Evolutionary conservation across 2,329 filamentous ascomycete species (phyloP).

Genomic region (Paradendryphiella salina): DNA sequence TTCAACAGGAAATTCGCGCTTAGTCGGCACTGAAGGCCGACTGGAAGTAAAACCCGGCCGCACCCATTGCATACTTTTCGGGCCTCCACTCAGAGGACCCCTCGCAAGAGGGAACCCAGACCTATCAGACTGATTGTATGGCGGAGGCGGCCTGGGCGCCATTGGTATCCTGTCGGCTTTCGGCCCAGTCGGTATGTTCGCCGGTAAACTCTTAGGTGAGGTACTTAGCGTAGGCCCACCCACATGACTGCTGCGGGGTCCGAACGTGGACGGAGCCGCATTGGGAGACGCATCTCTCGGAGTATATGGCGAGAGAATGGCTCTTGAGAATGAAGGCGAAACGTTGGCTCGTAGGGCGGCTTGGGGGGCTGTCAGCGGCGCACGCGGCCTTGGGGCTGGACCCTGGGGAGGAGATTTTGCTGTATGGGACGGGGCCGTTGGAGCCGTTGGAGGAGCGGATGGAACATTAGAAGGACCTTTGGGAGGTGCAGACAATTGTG

Average conservation of each 20-base stretch:
- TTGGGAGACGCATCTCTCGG: slow-evolving; percentile 36
- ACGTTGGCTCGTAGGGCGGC: slow-evolving; percentile 36
- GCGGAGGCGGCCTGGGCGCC: slow-evolving; percentile 35
- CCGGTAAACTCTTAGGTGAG: slow-evolving; percentile 42
- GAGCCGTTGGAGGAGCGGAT: slow-evolving; percentile 10
- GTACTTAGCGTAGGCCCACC: slow-evolving; percentile 34
- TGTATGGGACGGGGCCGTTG: slow-evolving; percentile 12
- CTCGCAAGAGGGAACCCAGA: slow-evolving; percentile 34
- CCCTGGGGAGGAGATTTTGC: slow-evolving; percentile 39
- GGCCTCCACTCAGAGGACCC: slow-evolving; percentile 39
- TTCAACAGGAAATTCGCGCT: slow-evolving; percentile 51
- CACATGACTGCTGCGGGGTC: slow-evolving; percentile 28
- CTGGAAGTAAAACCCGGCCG: slow-evolving; percentile 46
- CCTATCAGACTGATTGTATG: slow-evolving; percentile 38
- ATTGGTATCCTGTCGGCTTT: slow-evolving; percentile 44
- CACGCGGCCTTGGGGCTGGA: slow-evolving; percentile 32
- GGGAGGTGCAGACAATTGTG: slow-evolving; percentile 14
- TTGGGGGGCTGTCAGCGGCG: slow-evolving; percentile 42
- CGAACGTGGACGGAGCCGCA: slow-evolving; percentile 29
- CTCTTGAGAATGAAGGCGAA: slow-evolving; percentile 41
- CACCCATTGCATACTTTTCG: slow-evolving; percentile 50
- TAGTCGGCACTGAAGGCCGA: slow-evolving; percentile 47
- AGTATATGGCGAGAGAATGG: slow-evolving; percentile 29
- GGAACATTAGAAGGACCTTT: slow-evolving; percentile 2
- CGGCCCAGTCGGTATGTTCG: slow-evolving; percentile 48